Base-by-base conservation (phyloP, 805 yeast genomes). In the Saccharomycopsis sp. region DNA sequence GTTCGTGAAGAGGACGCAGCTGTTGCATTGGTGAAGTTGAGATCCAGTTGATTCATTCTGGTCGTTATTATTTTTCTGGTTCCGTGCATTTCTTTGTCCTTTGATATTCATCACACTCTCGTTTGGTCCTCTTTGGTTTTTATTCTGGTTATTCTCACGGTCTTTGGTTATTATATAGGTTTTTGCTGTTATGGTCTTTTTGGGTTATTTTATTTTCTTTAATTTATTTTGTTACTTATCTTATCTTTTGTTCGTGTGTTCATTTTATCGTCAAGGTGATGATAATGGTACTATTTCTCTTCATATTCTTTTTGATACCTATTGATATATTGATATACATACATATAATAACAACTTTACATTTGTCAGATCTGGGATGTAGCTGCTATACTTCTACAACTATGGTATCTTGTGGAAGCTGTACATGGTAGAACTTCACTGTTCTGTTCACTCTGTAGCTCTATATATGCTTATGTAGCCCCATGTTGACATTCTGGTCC, bases 21-120 rank as follows among this genome's bases (percentile, higher is more conserved):
- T 2, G 77, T 78, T 63, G 89, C 88, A 2, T 75, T 84, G 63
- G 87, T 84, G n/a, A 83, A 82, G 66, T 72, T 84, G 58, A 69
- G 79, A n/a, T 23, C 47, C 50, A 42, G 34, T 17, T 54, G 19
- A 35, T 52, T 24, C 2, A 17, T 24, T 15, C 7, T 34, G 12
- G 44, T 17, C 22, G 15, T n/a, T n/a, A n/a, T n/a, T n/a, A n/a
- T n/a, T 17, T 15, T 12, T 12, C 19, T 17, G 9, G 12, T 15
- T 47, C 15, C 52, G 12, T 47, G 52, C 17, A n/a, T n/a, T n/a
- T n/a, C n/a, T n/a, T n/a, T n/a, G n/a, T n/a, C n/a, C 15, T n/a
- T 52, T n/a, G 41, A 12, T 52, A 44, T 57, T 25, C 38, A 55
- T 14, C 53, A 15, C 19, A 23, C n/a, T 24, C n/a, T n/a, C n/a